These are phyloP conservation scores for Meripilus lineatus DNA, from an alignment of 1,284 basidiomycete genomes.

Conservation along the genomic window DNA sequence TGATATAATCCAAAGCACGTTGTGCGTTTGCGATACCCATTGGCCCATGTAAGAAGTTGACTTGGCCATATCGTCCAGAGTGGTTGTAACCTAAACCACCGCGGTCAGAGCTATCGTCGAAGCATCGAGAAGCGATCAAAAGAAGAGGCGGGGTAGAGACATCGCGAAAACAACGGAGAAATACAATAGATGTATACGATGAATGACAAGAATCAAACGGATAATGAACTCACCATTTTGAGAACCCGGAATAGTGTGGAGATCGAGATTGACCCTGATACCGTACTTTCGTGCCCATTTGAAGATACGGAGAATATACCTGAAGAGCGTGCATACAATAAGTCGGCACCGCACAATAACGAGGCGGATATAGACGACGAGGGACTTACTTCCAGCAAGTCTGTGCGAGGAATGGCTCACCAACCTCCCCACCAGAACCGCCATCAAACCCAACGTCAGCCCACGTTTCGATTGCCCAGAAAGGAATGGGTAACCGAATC, in stretches of 20 bases:
- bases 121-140: not conserved
- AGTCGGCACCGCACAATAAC: too few species aligned
- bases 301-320: constrained; percentile 71
- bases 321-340: too few species aligned
- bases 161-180: not conserved
- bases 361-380: too few species aligned
- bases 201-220: constrained; percentile 18
- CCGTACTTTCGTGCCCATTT: constrained; percentile 90
- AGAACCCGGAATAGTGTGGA: constrained; percentile 77
- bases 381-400: constrained; percentile 30
- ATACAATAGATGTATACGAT: not conserved
- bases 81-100: constrained; percentile 41
- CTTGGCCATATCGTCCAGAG: constrained; percentile 40
- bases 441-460: constrained; percentile 31
- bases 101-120: constrained; percentile 2
- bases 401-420: constrained; percentile 30
- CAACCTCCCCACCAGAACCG: constrained; percentile 18
- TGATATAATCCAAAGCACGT: constrained; percentile 51
- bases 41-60: constrained; percentile 57
- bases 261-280: constrained; percentile 77
- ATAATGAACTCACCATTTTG: constrained; percentile 62
- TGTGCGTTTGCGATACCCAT: constrained; percentile 65
- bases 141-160: not conserved
- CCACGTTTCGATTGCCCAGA: constrained; percentile 73
- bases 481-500: constrained; percentile 73